Evolutionary conservation across 2,329 filamentous ascomycete species (phyloP).

Genomic region (Aureobasidium mangrovei): DNA sequence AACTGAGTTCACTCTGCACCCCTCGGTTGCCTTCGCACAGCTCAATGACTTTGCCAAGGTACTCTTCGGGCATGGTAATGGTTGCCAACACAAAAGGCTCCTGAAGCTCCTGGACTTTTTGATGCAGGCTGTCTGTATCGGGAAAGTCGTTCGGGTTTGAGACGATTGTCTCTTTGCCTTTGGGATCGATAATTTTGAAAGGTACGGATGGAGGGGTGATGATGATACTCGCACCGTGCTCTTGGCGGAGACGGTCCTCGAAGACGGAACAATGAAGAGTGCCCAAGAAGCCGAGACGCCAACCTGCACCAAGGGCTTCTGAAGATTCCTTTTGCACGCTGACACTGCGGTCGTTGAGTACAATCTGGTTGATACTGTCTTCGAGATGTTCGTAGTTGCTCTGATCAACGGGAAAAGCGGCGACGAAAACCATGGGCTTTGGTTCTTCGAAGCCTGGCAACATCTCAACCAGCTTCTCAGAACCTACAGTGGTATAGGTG

Average conservation of each 20-base stretch:
- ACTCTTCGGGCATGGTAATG: slow-evolving; percentile 86
- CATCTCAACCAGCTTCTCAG: slow-evolving; percentile 65
- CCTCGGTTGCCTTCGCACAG: slow-evolving; percentile 86
- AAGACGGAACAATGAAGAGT: slow-evolving; percentile 98
- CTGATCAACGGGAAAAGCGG: slow-evolving; percentile 89
- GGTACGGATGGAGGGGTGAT: slow-evolving; percentile 94
- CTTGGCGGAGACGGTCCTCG: slow-evolving; percentile 85
- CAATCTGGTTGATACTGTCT: slow-evolving; percentile 87
- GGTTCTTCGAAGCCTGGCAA: slow-evolving; percentile 93
- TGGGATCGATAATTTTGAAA: slow-evolving; percentile 70
- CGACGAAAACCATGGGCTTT: slow-evolving; percentile 98
- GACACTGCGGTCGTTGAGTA: slow-evolving; percentile 90
- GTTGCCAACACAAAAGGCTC: slow-evolving; percentile 74
- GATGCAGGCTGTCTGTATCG: slow-evolving; percentile 52
- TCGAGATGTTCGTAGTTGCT: slow-evolving; percentile 77
- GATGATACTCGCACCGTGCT: slow-evolving; percentile 90
- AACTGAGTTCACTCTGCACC: slow-evolving; percentile 76
- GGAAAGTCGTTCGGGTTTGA: slow-evolving; percentile 86
- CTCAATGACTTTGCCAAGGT: slow-evolving; percentile 88
- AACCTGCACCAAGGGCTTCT: slow-evolving; percentile 86
- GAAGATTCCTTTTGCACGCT: slow-evolving; percentile 91
- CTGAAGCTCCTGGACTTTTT: slow-evolving; percentile 52
- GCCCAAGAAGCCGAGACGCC: slow-evolving; percentile 90
- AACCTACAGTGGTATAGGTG: slow-evolving; percentile 78
- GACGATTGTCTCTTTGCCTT: slow-evolving; percentile 70